Conservation (phyloP, 495 filamentous ascomycete species). For the Aspergillus nanangensis region DNA sequence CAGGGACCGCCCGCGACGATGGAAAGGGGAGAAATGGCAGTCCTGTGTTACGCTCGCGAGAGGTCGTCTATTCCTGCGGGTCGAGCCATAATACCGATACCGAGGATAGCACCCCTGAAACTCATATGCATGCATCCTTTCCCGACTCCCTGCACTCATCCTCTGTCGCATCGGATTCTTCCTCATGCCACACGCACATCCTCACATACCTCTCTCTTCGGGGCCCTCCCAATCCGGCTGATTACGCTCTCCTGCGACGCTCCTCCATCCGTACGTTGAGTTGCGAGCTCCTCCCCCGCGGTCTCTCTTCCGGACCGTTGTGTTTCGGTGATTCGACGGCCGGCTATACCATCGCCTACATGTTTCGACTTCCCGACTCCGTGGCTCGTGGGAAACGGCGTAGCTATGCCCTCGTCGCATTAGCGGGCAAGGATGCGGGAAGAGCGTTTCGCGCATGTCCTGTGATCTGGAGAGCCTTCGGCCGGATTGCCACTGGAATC, state of each 20-base stretch:
- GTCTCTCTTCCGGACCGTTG: slow-evolving; percentile 70
- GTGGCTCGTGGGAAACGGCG: slow-evolving; percentile 82
- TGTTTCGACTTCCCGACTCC: slow-evolving; percentile 84
- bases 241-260: slow-evolving; percentile 81
- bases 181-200: slow-evolving; percentile 71
- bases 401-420: slow-evolving; percentile 83
- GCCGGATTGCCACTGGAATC: slow-evolving; percentile 71
- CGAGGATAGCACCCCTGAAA: slow-evolving; percentile 33
- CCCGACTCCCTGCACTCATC: slow-evolving; percentile 43
- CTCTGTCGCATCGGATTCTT: slow-evolving; percentile 41
- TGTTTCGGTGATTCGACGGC: slow-evolving; percentile 79
- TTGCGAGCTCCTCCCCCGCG: slow-evolving; percentile 76
- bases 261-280: slow-evolving; percentile 84
- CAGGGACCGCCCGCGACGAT: slow-evolving; percentile 44
- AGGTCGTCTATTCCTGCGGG: slow-evolving; percentile 43
- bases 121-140: slow-evolving; percentile 34
- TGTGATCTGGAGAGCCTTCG: slow-evolving; percentile 70
- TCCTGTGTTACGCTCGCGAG: slow-evolving; percentile 53
- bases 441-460: slow-evolving; percentile 71
- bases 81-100: slow-evolving; percentile 34
- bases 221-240: slow-evolving; percentile 66
- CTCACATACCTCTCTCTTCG: slow-evolving; percentile 84
- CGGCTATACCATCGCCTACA: slow-evolving; percentile 88
- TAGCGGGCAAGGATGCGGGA: slow-evolving; percentile 65
- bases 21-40: slow-evolving; percentile 48